Evolutionary conservation across 2,329 filamentous ascomycete genomes (phyloP), one percentile per base, ranked within the genome.

Genomic region (Claviceps paspali): DNA sequence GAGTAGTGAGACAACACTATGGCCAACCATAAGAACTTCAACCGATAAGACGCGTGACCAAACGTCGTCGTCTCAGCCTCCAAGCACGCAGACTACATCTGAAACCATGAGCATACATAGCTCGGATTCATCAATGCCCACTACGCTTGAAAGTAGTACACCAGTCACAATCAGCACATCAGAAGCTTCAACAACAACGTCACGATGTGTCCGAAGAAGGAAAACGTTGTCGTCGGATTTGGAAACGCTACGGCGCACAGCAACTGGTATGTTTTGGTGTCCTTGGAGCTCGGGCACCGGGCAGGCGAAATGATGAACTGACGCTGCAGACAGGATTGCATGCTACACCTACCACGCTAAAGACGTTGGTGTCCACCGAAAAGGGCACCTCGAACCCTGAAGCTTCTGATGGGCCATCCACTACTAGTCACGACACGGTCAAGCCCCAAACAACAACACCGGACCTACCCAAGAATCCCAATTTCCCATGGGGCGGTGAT

Each of bases 401-500:
- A 14, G 24, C 22, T 23, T 31, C 39, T 4, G 33, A 17, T 12
- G 36, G 40, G 41, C 46, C 50, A 21, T 37, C 39, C 11, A 46
- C 49, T 26, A 49, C 47, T 2, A 11, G 27, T n/a, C n/a, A n/a
- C n/a, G n/a, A n/a, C n/a, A 23, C n/a, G 19, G 9, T 11, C 14
- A 10, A 9, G 6, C 6, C 23, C 3, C 17, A 36, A 44, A 17
- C 42, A 11, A 17, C 42, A 11, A 41, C 44, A 15, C 42, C 45
- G 24, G 31, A 41, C 7, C 39, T 56, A 23, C 51, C 55, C 5
- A 44, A 47, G 2, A 52, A 55, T 22, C 48, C 52, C 12, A 53
- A 56, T 39, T 59, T 49, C 19, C 57, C 58, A 2, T 60, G 57
- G 57, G 57, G 55, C 9, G 54, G 52, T 22, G 48, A 52, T 41